Evolutionary conservation across 2,329 filamentous ascomycete genomes (phyloP).

Genomic region (Verticillium albo-atrum): DNA sequence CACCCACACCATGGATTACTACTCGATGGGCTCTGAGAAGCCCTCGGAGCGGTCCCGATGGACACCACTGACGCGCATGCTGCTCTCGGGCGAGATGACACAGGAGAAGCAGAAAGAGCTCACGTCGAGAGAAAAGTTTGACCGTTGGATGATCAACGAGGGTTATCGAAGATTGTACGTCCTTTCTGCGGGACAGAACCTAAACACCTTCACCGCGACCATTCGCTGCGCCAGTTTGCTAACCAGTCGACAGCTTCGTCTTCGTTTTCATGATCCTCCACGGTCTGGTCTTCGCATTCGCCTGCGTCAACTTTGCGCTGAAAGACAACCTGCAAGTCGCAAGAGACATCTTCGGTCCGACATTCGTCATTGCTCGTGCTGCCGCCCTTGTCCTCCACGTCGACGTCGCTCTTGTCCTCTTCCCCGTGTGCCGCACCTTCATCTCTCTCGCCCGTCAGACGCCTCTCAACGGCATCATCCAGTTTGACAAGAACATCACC

Average conservation of each 20-base stretch:
- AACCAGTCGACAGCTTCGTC: slow-evolving; percentile 56
- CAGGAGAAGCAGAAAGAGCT: slow-evolving; percentile 67
- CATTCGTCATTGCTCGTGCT: slow-evolving; percentile 71
- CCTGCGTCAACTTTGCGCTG: slow-evolving; percentile 72
- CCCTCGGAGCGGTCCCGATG: slow-evolving; percentile 72
- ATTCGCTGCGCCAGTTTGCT: slow-evolving; percentile 4
- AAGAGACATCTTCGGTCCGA: slow-evolving; percentile 66
- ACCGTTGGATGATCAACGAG: slow-evolving; percentile 87
- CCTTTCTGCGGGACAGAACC: not conserved
- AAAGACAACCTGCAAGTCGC: slow-evolving; percentile 69
- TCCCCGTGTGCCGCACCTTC: slow-evolving; percentile 79
- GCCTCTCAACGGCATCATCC: slow-evolving; percentile 79
- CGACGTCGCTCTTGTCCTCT: slow-evolving; percentile 73
- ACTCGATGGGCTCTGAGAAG: slow-evolving; percentile 31
- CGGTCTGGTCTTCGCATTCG: slow-evolving; percentile 73
- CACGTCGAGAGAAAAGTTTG: slow-evolving; percentile 66
- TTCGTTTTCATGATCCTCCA: slow-evolving; percentile 71
- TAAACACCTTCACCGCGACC: not conserved
- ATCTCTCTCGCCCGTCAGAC: slow-evolving; percentile 78
- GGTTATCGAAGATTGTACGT: slow-evolving; percentile 75
- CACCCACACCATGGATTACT: slow-evolving; percentile 27
- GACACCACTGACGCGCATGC: slow-evolving; percentile 76
- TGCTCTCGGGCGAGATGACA: slow-evolving; percentile 78
- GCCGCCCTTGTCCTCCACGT: slow-evolving; percentile 76
- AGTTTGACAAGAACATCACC: slow-evolving; percentile 85